A percentile compares a stretch with the other conserved stretches of the same genome.
Evolutionary conservation across 164 flowering plant genomes (phyloP).

Genomic region (Santalum album): DNA sequence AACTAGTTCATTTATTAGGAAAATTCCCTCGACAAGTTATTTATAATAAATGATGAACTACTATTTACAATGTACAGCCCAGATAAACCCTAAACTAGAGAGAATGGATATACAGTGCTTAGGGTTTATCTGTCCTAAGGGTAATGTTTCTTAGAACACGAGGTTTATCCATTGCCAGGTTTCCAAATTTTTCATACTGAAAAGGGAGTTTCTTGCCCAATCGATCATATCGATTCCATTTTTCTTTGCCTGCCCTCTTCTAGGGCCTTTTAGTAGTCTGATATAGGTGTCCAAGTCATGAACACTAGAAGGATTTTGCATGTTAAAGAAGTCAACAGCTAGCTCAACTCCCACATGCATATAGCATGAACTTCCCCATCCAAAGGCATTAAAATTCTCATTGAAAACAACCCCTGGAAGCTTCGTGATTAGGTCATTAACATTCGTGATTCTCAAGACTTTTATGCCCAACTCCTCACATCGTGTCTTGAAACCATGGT

Average conservation of each 20-base stretch:
- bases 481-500: constrained; percentile 49
- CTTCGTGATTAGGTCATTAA: constrained; percentile 56
- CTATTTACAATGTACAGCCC: neutral
- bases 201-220: neutral
- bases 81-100: neutral
- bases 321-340: constrained; percentile 49
- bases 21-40: too few species aligned
- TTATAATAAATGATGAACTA: neutral
- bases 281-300: constrained; percentile 56
- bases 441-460: constrained; percentile 60
- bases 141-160: neutral
- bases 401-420: constrained; percentile 47
- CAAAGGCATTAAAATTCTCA: constrained; percentile 52
- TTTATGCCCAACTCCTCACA: constrained; percentile 72
- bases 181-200: neutral
- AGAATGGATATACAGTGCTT: neutral
- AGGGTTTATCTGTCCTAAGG: neutral
- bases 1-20: too few species aligned
- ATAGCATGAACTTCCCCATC: constrained; percentile 61
- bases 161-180: constrained; percentile 3
- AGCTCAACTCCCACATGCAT: constrained; percentile 60
- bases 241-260: constrained; percentile 10
- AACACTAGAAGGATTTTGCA: constrained; percentile 53
- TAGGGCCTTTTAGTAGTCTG: constrained; percentile 26
- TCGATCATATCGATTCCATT: constrained; percentile 9